These are phyloP conservation scores for Halteria grandinella DNA, from an alignment of 73 alveolate species.

Conservation along the genomic window DNA sequence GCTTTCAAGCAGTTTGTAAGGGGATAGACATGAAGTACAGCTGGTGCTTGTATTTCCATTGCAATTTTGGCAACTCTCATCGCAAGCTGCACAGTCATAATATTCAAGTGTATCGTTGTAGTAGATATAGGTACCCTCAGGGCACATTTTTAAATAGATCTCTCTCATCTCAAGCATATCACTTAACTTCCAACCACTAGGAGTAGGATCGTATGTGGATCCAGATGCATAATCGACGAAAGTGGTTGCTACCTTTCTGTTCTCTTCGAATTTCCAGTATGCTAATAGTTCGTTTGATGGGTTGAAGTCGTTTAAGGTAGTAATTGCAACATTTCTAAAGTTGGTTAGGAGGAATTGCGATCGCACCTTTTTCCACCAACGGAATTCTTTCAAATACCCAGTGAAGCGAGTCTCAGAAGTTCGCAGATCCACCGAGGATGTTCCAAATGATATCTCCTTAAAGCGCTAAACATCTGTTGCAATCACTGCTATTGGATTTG, in stretches of 20 bases:
- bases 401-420: not conserved
- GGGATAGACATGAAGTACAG: conserved; percentile 9
- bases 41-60: not conserved
- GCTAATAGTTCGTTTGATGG: not conserved
- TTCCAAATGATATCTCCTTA: not conserved
- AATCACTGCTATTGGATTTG: conserved; percentile 1
- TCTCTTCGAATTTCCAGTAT: conserved; percentile 28
- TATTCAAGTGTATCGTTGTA: not conserved
- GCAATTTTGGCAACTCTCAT: conserved; percentile 19
- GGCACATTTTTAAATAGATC: not conserved
- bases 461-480: not conserved
- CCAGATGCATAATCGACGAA: not conserved
- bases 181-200: not conserved
- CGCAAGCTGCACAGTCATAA: conserved; percentile 8
- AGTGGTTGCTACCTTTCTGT: not conserved
- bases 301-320: not conserved
- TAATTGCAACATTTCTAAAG: conserved; percentile 2
- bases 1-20: conserved; percentile 3
- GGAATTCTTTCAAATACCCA: conserved; percentile 25
- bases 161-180: conserved; percentile 12
- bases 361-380: conserved; percentile 12
- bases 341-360: not conserved
- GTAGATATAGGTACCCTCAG: not conserved
- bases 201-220: not conserved
- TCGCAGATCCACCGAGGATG: not conserved